Evolutionary conservation across 805 yeast species (phyloP).

Genomic region (Nakazawaea wyomingensis): DNA sequence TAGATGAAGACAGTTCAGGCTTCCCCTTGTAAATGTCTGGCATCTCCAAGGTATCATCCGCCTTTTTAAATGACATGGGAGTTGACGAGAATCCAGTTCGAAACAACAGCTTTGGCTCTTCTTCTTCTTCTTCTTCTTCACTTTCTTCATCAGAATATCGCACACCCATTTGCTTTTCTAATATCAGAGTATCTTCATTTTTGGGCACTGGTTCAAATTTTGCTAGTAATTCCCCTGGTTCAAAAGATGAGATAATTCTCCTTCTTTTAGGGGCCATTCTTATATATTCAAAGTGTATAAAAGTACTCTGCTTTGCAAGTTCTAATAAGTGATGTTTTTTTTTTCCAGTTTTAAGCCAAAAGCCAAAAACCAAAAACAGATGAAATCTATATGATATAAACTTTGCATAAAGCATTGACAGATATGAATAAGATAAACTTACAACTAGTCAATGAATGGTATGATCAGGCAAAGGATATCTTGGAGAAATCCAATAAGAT

Average conservation of each 20-base stretch:
- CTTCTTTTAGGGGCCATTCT: conserved; percentile 5
- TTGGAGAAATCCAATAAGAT: conserved; percentile 8
- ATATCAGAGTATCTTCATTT: not conserved
- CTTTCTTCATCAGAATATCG: conserved; percentile 21
- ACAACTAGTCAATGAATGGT: conserved; percentile 2
- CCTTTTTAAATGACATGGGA: conserved; percentile 4
- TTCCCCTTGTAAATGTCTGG: too few relatives aligned
- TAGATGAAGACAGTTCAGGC: too few relatives aligned
- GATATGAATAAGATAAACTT: conserved; percentile 6
- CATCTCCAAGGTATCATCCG: not conserved
- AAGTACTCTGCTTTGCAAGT: not conserved
- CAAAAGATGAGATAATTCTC: conserved; percentile 3
- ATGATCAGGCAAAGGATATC: conserved; percentile 5
- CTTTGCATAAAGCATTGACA: too few relatives aligned
- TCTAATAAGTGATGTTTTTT: not conserved
- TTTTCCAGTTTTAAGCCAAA: too few relatives aligned
- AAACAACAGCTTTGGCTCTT: not conserved
- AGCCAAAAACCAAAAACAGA: too few relatives aligned
- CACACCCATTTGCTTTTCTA: conserved; percentile 3
- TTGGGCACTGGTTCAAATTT: not conserved
- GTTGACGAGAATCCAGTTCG: conserved; percentile 28
- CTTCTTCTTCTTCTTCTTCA: conserved; percentile 22
- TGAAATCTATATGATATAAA: too few relatives aligned
- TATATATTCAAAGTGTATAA: not conserved
- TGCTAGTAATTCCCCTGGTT: conserved; percentile 5